Conservation (phyloP, 2,329 filamentous ascomycete genomes). For the Lachnellula hyalina region DNA sequence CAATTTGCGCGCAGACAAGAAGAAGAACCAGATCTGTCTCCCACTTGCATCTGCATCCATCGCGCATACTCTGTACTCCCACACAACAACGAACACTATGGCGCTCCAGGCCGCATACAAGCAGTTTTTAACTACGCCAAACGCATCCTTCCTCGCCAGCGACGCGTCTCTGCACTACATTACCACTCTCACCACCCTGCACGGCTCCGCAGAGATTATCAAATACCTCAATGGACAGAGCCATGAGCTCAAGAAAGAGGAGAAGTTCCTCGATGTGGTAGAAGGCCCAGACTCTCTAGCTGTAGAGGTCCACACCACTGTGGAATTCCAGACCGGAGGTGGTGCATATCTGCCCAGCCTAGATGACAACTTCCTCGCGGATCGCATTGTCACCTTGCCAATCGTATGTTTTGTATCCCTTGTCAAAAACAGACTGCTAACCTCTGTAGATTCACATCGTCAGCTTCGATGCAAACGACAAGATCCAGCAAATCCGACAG, state of each 20-base stretch:
- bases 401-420: slow-evolving; percentile 56
- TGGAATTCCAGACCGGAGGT: slow-evolving; percentile 77
- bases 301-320: slow-evolving; percentile 72
- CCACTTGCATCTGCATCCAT: slow-evolving; percentile 2
- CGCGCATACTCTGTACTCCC: neutral
- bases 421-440: slow-evolving; percentile 10
- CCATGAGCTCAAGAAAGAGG: slow-evolving; percentile 73
- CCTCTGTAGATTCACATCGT: slow-evolving; percentile 74
- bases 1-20: neutral
- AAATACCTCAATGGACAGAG: slow-evolving; percentile 71
- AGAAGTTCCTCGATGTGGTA: slow-evolving; percentile 69
- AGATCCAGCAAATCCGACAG: slow-evolving; percentile 81
- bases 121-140: slow-evolving; percentile 66
- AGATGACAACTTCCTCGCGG: slow-evolving; percentile 90
- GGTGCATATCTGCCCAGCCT: slow-evolving; percentile 82
- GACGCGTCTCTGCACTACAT: slow-evolving; percentile 79
- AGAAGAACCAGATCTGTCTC: neutral
- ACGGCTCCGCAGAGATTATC: slow-evolving; percentile 68
- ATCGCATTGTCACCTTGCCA: slow-evolving; percentile 71
- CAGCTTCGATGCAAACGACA: slow-evolving; percentile 67
- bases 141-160: slow-evolving; percentile 54
- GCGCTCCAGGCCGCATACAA: slow-evolving; percentile 55
- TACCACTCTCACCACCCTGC: slow-evolving; percentile 73
- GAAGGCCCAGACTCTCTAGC: slow-evolving; percentile 66
- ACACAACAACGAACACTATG: slow-evolving; percentile 32